Evolutionary conservation across 202 grass and related monocot species (phyloP), one percentile per base, ranked within the genome.

Genomic region (Thinopyrum obtusiflorum): DNA sequence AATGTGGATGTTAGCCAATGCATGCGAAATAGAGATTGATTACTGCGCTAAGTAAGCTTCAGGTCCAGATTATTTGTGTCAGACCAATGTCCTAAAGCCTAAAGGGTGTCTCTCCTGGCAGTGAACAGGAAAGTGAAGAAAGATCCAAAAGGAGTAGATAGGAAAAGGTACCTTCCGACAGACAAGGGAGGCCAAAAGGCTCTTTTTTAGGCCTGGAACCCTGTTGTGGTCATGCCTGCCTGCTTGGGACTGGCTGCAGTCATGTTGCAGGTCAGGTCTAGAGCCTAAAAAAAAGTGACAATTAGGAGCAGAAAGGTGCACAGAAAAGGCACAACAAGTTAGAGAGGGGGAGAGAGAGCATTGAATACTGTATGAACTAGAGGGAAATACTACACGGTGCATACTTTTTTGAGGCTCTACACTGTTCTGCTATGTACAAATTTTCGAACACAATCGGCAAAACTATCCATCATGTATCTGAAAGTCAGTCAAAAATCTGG

Each of bases 261-360:
- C 28, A 23, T 64, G 21, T 12, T 80, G 76, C 40, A 31, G 87
- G 24, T 76, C 40, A 31, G 87, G 44, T 76, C 68, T 75, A 73
- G 60, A 89, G 76, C 44, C 60, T 60, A n/a, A n/a, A n/a, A n/a
- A 81, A 85, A 89, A 35, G 44, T n/a, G 5, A n/a, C 55, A 32
- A 3, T 11, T 8, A 11, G 13, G 40, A 65, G 13, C 42, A 32
- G 18, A 88, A 83, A 81, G 78, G 86, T 27, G 9, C 28, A 21
- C 55, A 61, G 0, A 11, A 57, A 66, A 80, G 32, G 4, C 12
- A 11, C 12, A n/a, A 5, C 4, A 27, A 25, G 55, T 35, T 13
- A 13, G 4, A 31, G 17, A 11, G 26, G 32, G 29, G 7, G 20
- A 14, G 21, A 13, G 21, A 18, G 61, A 6, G 4, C 49, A 55